These are phyloP conservation scores for Lumnitzera racemosa DNA, from an alignment of 345 rosid genomes.

Conservation along the genomic window DNA sequence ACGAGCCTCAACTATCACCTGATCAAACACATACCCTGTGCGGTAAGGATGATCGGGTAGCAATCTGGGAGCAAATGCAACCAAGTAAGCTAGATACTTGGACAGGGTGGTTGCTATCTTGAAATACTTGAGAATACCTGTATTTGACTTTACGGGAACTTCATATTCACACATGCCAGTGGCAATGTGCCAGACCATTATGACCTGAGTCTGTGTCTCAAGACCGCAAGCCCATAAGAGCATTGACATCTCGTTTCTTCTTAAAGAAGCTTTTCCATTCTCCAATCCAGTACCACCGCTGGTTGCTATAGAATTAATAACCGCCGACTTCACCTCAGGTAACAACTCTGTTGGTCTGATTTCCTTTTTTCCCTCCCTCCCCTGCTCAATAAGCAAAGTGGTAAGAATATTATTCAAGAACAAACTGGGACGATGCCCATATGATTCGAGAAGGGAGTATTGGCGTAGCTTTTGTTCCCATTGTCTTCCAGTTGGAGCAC, in stretches of 20 bases:
- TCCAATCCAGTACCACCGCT: background rate
- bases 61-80: background rate
- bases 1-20: background rate
- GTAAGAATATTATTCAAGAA: too few species aligned
- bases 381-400: background rate
- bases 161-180: background rate
- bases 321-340: background rate
- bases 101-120: background rate
- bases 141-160: background rate
- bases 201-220: background rate
- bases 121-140: background rate
- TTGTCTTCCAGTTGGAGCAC: background rate
- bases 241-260: too few species aligned
- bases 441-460: background rate
- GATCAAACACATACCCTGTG: background rate
- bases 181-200: slow-evolving; percentile 5
- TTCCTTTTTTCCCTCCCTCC: background rate
- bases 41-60: background rate
- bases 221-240: background rate
- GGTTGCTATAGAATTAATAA: background rate
- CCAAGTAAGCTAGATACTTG: background rate
- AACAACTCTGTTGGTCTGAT: background rate
- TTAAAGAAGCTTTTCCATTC: background rate
- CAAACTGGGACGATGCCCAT: background rate
- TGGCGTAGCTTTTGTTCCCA: background rate